phyloP scores from a whole-genome alignment of 768 basidiomycete genomes.

The Phaeolepiota aurea region DNA sequence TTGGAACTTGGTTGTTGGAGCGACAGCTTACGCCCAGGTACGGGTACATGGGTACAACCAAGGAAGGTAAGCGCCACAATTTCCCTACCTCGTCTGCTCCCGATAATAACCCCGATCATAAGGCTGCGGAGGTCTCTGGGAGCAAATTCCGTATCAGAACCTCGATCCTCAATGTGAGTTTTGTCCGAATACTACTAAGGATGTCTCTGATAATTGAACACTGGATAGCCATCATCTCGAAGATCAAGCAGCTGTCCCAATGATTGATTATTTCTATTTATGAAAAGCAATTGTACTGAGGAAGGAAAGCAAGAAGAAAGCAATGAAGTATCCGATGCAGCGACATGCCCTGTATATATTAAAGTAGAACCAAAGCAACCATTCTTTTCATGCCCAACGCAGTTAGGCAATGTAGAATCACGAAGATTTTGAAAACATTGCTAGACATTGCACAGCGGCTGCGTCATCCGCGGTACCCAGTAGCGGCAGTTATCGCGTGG shows the following conservation, averaged over 20 bases:
- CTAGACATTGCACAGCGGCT: too few species aligned
- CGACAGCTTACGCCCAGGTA: slow-evolving; percentile 74
- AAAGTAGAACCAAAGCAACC: too few species aligned
- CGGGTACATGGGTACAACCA: slow-evolving; percentile 71
- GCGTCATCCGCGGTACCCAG: background rate
- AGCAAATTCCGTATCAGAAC: slow-evolving; percentile 78
- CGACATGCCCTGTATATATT: too few species aligned
- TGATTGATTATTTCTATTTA: too few species aligned
- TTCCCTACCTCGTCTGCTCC: slow-evolving; percentile 4
- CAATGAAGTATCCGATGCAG: too few species aligned
- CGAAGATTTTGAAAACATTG: too few species aligned
- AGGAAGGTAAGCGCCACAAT: slow-evolving; percentile 42
- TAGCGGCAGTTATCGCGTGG: background rate
- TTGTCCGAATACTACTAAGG: slow-evolving; percentile 6
- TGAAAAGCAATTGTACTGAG: too few species aligned
- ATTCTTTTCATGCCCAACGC: too few species aligned
- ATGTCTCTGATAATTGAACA: slow-evolving; percentile 5
- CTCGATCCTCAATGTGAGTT: slow-evolving; percentile 65
- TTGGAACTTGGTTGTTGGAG: slow-evolving; percentile 82
- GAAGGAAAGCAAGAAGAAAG: too few species aligned
- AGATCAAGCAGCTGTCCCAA: slow-evolving; percentile 39
- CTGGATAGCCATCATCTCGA: slow-evolving; percentile 36
- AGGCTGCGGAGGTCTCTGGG: slow-evolving; percentile 62
- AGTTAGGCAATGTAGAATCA: too few species aligned
- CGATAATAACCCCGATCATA: slow-evolving; percentile 4